Percentiles rank a stretch among this genome's conserved stretches.
phyloP scores from a whole-genome alignment of 1,284 basidiomycete genomes.

The Melampsora americana region DNA sequence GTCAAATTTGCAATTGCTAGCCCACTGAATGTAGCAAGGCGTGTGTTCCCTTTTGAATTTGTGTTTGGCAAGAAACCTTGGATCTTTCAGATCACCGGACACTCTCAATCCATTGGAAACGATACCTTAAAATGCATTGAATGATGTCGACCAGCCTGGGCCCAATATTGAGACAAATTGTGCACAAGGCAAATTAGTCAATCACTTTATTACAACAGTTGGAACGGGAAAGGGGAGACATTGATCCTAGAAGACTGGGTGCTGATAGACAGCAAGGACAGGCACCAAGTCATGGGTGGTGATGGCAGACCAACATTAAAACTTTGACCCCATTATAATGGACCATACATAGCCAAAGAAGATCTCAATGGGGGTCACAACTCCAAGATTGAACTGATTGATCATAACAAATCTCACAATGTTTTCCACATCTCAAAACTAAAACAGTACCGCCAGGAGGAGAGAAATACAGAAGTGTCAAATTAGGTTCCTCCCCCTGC shows the following conservation, averaged over 20 bases:
- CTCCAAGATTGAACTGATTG: background rate
- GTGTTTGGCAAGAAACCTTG: slow-evolving; percentile 41
- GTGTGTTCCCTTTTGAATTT: slow-evolving; percentile 44
- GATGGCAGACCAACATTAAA: background rate
- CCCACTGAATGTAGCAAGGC: slow-evolving; percentile 44
- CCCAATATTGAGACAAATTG: background rate
- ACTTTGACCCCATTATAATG: background rate
- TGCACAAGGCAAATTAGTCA: background rate
- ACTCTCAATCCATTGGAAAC: no score
- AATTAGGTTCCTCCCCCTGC: no score
- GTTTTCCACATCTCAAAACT: slow-evolving; percentile 4
- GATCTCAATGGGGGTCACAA: background rate
- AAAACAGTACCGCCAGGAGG: background rate
- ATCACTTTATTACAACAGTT: background rate
- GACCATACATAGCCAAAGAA: background rate
- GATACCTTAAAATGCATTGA: background rate
- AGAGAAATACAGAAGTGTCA: no score
- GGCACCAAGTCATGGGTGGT: no score
- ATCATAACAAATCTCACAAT: background rate
- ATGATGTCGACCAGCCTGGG: background rate
- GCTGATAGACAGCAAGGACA: background rate
- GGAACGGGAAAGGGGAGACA: background rate
- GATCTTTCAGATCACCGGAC: slow-evolving; percentile 44
- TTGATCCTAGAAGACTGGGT: background rate
- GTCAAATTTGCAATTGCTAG: slow-evolving; percentile 46